Base-by-base conservation (phyloP, 305 asterid genomes). In the Fraxinus ornus region DNA sequence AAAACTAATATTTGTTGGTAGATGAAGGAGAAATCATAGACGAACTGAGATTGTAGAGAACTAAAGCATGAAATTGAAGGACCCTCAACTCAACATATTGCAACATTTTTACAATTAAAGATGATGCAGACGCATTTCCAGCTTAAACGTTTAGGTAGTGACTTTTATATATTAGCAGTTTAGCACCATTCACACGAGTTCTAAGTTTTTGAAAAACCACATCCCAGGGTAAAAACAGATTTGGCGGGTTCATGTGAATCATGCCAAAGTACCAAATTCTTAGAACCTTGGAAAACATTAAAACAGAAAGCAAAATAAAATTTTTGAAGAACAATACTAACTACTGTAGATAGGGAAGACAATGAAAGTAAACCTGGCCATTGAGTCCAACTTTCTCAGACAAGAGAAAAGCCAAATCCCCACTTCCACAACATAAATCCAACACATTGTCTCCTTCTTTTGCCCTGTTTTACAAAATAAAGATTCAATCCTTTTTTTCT, bases 341-440 rank as follows among this genome's bases (percentile, higher is more conserved):
- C 41, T 15, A 35, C 76, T 3, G 35, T 32, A 30, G 71, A 80
- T 66, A 82, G 66, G 68, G 30, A 83, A 62, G 79, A 84, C 3
- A 60, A 57, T 76, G 79, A 79, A 73, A 66, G 39, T 87, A 75
- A 88, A 92, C 99, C 96, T 95, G 89, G 83, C 99, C 98, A 55
- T 32, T 82, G 55, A 83, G 37, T 83, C 99, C 97, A 85, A 95
- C 97, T 90, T 87, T 95, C 85, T 94, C 95, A 17, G 97, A 94
- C 84, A 94, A 76, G 62, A 93, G 92, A 87, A 95, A 95, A 57
- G 97, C 91, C 93, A 94, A 88, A 88, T 95, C 99, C 79, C 99
- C 98, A 88, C 97, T 95, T 84, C 98, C 99, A 88, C 98, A 94
- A 82, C 99, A 95, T 83, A 95, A 89, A 84, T 94, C 99, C 89